Conservation (phyloP, 345 rosid genomes). For the Murraya koenigii region DNA sequence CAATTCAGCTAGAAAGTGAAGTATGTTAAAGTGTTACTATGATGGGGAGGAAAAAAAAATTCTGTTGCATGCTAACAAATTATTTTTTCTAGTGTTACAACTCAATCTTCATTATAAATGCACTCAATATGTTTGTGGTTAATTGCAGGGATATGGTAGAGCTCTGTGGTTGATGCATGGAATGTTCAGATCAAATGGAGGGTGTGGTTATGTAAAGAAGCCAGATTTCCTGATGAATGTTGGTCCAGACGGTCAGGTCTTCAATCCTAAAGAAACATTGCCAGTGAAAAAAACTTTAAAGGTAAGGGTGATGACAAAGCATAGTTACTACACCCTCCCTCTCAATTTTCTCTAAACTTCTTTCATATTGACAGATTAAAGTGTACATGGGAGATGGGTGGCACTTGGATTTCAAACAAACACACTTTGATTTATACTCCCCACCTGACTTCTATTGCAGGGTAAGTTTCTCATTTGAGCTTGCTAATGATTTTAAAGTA, state of each 20-base stretch:
- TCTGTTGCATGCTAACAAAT: not conserved
- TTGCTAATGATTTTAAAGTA: not conserved
- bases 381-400: constrained; percentile 46
- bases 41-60: not conserved
- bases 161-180: constrained; percentile 50
- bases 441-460: constrained; percentile 43
- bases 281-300: constrained; percentile 28
- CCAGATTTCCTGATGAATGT: constrained; percentile 35
- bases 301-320: constrained; percentile 14
- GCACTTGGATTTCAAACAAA: constrained; percentile 39
- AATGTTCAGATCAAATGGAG: constrained; percentile 42
- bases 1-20: not conserved
- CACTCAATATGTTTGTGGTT: not conserved
- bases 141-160: constrained; percentile 36
- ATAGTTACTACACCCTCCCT: not conserved
- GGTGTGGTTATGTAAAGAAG: constrained; percentile 41
- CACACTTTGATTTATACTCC: constrained; percentile 38
- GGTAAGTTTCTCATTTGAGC: constrained; percentile 18
- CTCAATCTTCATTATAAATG: not conserved
- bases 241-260: constrained; percentile 20
- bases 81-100: not conserved
- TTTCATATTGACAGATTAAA: constrained; percentile 24
- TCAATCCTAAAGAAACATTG: constrained; percentile 28
- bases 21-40: not conserved
- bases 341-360: not conserved